Evolutionary conservation across 148 eudicot genomes (phyloP).

Genomic region (Persicaria tinctoria): DNA sequence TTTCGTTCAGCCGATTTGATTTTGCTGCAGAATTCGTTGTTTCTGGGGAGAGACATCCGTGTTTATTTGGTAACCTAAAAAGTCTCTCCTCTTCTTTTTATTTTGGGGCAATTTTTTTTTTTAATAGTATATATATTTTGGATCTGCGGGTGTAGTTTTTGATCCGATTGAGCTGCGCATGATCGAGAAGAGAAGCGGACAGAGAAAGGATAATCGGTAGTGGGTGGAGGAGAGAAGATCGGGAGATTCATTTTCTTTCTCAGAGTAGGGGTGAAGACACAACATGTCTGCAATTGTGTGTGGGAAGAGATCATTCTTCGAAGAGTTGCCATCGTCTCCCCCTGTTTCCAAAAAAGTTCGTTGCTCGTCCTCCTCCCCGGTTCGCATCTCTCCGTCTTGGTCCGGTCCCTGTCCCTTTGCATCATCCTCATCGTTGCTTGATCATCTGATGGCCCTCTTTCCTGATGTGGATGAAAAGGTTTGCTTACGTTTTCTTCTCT

Average conservation of each 20-base stretch:
- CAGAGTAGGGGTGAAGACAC: constrained; percentile 4
- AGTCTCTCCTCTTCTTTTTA: too few species aligned
- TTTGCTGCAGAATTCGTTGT: background rate
- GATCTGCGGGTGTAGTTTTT: background rate
- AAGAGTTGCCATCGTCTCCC: constrained; percentile 61
- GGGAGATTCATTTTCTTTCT: constrained; percentile 2
- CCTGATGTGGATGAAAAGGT: constrained; percentile 81
- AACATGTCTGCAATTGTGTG: constrained; percentile 16
- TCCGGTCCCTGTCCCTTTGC: constrained; percentile 13
- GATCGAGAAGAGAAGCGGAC: background rate
- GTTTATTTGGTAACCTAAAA: too few species aligned
- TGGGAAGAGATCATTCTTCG: constrained; percentile 41
- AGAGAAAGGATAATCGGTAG: background rate
- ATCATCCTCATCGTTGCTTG: constrained; percentile 24
- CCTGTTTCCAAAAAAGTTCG: constrained; percentile 43
- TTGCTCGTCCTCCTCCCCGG: constrained; percentile 42
- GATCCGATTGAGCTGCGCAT: constrained; percentile 4
- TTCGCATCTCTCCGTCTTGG: constrained; percentile 40
- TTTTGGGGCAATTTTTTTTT: background rate
- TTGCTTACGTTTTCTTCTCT: background rate
- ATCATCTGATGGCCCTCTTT: constrained; percentile 51
- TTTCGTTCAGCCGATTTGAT: background rate
- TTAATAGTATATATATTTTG: background rate
- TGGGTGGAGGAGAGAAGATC: background rate
- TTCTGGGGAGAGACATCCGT: too few species aligned